A percentile compares a stretch with the other conserved stretches of the same genome.
Evolutionary conservation across 2,329 filamentous ascomycete genomes (phyloP).

Genomic region (Sporothrix pseudoabietina): DNA sequence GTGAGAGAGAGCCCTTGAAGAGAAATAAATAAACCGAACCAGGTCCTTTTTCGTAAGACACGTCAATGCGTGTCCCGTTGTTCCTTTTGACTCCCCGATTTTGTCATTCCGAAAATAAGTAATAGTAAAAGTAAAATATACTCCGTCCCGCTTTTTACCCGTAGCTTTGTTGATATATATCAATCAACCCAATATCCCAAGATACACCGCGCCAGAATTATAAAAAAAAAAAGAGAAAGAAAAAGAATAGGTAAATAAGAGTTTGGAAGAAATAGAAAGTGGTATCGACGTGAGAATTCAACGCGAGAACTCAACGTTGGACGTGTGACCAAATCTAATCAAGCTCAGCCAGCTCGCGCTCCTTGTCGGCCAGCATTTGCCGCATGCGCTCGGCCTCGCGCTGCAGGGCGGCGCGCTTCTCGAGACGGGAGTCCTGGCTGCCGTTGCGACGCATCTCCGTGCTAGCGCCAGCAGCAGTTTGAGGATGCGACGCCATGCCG

Average conservation of each 20-base stretch:
- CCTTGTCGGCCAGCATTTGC: constrained; percentile 70
- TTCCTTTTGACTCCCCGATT: not conserved
- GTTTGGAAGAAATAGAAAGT: not conserved
- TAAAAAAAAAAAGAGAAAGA: not conserved
- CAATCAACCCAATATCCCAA: not conserved
- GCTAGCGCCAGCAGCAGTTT: constrained; percentile 20
- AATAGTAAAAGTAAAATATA: not conserved
- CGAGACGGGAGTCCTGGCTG: constrained; percentile 47
- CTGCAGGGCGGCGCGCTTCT: constrained; percentile 66
- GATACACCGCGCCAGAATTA: not conserved
- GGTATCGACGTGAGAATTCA: not conserved
- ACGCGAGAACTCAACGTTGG: not conserved
- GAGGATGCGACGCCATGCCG: not conserved
- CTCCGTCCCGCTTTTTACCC: constrained; percentile 1
- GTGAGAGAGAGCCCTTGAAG: not conserved
- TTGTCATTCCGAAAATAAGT: not conserved
- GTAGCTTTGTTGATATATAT: not conserved
- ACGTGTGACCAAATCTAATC: not conserved
- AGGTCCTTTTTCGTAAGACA: not conserved
- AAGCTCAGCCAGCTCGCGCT: constrained; percentile 65
- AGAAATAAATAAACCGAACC: not conserved
- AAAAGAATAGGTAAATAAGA: not conserved
- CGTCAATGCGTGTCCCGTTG: not conserved
- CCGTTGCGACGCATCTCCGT: constrained; percentile 29
- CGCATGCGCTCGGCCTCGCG: constrained; percentile 77